A percentile compares a stretch with the other conserved stretches of the same genome.
phyloP scores from a whole-genome alignment of 2,329 filamentous ascomycete genomes.

The Aotearoamyces nothofagi region DNA sequence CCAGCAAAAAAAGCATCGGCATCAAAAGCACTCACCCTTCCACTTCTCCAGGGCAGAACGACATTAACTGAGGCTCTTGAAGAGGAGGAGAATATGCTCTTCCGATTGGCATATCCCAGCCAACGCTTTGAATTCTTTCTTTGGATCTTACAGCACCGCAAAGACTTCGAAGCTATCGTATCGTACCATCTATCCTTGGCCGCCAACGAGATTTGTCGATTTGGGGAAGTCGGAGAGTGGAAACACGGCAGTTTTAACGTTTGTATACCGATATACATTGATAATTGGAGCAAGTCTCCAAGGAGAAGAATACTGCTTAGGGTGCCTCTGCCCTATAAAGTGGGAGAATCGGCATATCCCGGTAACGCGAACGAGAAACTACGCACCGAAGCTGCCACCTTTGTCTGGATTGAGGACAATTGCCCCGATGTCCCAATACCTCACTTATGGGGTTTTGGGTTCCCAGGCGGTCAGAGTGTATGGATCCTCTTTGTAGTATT shows the following conservation, averaged over 20 bases:
- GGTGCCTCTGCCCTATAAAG: conserved; percentile 20
- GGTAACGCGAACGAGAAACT: conserved; percentile 29
- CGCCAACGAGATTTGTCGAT: conserved; percentile 7
- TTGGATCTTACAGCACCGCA: conserved; percentile 7
- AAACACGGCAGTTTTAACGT: conserved; percentile 22
- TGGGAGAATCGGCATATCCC: conserved; percentile 21
- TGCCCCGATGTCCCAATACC: conserved; percentile 23
- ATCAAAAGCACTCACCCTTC: too few species aligned
- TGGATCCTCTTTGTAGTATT: conserved; percentile 3
- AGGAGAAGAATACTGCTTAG: conserved; percentile 14
- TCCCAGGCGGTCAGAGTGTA: conserved; percentile 17
- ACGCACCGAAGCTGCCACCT: conserved; percentile 23
- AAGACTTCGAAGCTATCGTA: conserved; percentile 14
- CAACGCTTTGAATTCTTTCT: conserved; percentile 11
- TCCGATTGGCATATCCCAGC: conserved; percentile 6
- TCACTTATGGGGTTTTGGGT: conserved; percentile 20
- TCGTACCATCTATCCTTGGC: conserved; percentile 19
- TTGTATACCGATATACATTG: conserved; percentile 17
- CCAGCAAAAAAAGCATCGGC: too few species aligned
- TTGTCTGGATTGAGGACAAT: conserved; percentile 22
- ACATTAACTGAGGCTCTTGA: conserved; percentile 1
- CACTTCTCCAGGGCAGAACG: conserved; percentile 5
- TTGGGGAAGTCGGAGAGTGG: conserved; percentile 16
- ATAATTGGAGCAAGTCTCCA: conserved; percentile 9
- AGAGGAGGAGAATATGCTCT: conserved; percentile 6